Base-by-base conservation (phyloP, 768 basidiomycete species). In the Cystofilobasidium macerans region DNA sequence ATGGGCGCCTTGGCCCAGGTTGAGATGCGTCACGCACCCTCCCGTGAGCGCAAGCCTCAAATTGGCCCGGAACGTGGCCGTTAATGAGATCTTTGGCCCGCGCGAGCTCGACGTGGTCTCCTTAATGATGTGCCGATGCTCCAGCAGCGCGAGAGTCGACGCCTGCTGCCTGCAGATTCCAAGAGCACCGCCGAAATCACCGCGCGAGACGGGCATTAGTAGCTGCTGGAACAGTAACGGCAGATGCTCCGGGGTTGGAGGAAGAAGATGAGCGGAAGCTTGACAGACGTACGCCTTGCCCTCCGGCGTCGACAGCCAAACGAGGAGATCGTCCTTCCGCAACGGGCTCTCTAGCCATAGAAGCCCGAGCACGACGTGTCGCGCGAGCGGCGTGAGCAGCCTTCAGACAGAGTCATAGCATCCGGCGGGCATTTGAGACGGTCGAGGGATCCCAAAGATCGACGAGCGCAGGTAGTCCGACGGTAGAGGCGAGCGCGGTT, bases 281-380 rank as follows among this genome's bases (percentile, higher is more conserved):
- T 40, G 38, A 18, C 61, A 62, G 18, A 65, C 61, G 69, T 78
- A 87, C 89, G 82, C 82, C 82, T 81, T 85, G 69, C 83, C 82
- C 70, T 88, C 87, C 58, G 67, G 70, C 67, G 16, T 81, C 82
- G 35, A 83, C 80, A 28, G 89, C 85, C 88, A 89, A 89, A 22
- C 82, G 7, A 80, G 77, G 84, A 90, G 85, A 0, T 84, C 86
- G 20, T 81, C 78, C n/a, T 79, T 75, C 0, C 82, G 78, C 58
- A 90, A 84, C 5, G 85, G 77, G 28, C 83, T 81, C 72, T 94
- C 92, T 33, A 92, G 80, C 91, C 92, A 95, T 11, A 94, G 79
- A 61, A 91, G 73, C 73, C 86, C 89, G 85, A 93, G 87, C 36
- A 90, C 82, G 32, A 93, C 78, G 73, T 94, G 91, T 63, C 89